Evolutionary conservation across 2,329 filamentous ascomycete species (phyloP), one percentile per base, ranked within the genome.

Genomic region (Coleophoma cylindrospora): DNA sequence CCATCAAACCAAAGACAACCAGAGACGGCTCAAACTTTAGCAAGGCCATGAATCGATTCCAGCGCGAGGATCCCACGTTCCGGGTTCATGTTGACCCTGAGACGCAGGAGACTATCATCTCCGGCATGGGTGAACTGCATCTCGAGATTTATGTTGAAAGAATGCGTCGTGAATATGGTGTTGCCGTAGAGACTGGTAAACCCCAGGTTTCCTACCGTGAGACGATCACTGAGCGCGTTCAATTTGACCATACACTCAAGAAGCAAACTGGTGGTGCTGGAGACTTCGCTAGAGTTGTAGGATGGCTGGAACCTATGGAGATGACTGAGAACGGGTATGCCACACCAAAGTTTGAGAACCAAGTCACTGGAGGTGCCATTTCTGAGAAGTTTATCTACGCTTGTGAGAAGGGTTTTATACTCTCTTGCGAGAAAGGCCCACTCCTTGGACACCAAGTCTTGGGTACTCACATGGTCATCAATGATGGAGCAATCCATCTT

Each of bases 21-120:
- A 94, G 89, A 68, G 92, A 99, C 64, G 84, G 87, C 51, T 84
- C 89, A 66, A 94, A 95, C 74, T 99, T 99, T 79, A 91, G 86
- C 66, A 99, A 99, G 74, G 94, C 94, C 60, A 97, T 99, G 84
- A 94, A 92, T 68, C 89, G 94, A 60, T 99, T 99, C 81, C 92
- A 96, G 72, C 87, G 94, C 56, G 94, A 99, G 72, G 94, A 99
- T 64, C 94, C 94, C 3, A 99, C 94, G 12, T 99, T 99, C 82
- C 84, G 94, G 48, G 89, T 99, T 36, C 87, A 90, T 62, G 91
- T 96, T 62, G 94, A 99, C 65, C 72, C 82, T 14, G 94, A 99
- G 73, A 92, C 87, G 57, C 87, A 95, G 66, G 90, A 99, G 75
- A 97, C 92, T 44, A 95, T 99, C 65, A 97, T 99, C 65, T 95